Percentiles rank a stretch among this genome's conserved stretches.
Evolutionary conservation across 805 yeast species (phyloP).

Genomic region (Dipodascopsis uninucleata): DNA sequence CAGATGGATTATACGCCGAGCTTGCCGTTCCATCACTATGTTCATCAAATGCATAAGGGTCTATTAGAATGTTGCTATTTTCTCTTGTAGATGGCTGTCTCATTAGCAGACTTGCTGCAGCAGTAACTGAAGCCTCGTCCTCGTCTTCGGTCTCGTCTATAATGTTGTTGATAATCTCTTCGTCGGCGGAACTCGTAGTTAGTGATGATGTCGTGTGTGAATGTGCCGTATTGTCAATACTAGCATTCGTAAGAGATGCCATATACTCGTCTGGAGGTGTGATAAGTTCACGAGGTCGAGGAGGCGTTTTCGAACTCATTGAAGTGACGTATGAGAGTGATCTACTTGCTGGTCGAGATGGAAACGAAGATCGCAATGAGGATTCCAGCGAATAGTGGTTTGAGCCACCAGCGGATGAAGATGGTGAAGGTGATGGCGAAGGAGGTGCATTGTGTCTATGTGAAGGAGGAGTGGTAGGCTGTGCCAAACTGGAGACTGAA

Average conservation of each 20-base stretch:
- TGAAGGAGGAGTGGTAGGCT: constrained; percentile 3
- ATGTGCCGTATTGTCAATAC: not conserved
- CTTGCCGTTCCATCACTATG: too few species aligned
- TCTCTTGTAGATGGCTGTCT: constrained; percentile 6
- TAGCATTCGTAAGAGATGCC: not conserved
- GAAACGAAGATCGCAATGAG: constrained; percentile 1
- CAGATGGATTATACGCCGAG: too few species aligned
- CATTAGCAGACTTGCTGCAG: constrained; percentile 18
- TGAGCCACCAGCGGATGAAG: constrained; percentile 2
- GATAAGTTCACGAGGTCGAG: constrained; percentile 5
- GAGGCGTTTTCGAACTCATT: not conserved
- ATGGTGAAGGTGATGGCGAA: constrained; percentile 18
- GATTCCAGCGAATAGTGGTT: constrained; percentile 3
- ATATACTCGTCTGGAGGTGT: constrained; percentile 23
- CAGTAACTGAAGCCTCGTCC: constrained; percentile 20
- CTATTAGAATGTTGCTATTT: constrained; percentile 2
- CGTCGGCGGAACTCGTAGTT: not conserved
- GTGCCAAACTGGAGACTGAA: not conserved
- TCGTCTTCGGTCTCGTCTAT: constrained; percentile 21
- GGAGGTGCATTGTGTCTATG: too few species aligned
- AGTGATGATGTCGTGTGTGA: not conserved
- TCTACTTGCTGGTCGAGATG: constrained; percentile 4
- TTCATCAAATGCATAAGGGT: constrained; percentile 23
- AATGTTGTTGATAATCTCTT: constrained; percentile 15
- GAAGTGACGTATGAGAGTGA: constrained; percentile 6